phyloP scores from a whole-genome alignment of 23 red algal genomes.

The Gracilariopsis chorda region DNA sequence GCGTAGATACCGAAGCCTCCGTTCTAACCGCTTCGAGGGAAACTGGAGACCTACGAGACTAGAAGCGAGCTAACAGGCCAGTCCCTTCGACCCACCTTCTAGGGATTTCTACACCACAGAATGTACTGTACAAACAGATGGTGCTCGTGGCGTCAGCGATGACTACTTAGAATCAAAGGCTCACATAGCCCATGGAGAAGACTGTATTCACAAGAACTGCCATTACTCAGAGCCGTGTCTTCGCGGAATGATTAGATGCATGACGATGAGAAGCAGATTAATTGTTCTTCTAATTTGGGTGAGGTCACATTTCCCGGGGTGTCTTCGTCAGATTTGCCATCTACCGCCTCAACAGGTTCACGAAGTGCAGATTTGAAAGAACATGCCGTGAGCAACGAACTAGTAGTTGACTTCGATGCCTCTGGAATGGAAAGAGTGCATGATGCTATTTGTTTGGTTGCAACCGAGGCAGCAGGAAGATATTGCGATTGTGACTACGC shows the following conservation, averaged over 20 bases:
- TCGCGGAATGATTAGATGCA: no score
- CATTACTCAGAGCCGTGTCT: no score
- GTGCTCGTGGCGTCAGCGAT: not conserved
- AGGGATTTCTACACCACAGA: not conserved
- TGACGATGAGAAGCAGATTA: no score
- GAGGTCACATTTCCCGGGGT: no score
- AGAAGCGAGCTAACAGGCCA: not conserved
- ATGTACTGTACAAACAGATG: no score
- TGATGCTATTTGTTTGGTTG: slow-evolving; percentile 35
- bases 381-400: no score
- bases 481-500: not conserved
- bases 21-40: not conserved
- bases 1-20: not conserved
- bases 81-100: not conserved
- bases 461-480: not conserved
- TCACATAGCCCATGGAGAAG: no score
- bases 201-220: no score
- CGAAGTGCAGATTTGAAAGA: no score
- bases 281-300: no score
- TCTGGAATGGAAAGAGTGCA: slow-evolving; percentile 2
- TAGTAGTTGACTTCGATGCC: slow-evolving; percentile 4
- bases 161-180: not conserved
- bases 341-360: no score
- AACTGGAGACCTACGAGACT: not conserved
- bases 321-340: no score